These are phyloP conservation scores for Wallemia hederae DNA, from an alignment of 1,284 basidiomycete species.

Conservation along the genomic window DNA sequence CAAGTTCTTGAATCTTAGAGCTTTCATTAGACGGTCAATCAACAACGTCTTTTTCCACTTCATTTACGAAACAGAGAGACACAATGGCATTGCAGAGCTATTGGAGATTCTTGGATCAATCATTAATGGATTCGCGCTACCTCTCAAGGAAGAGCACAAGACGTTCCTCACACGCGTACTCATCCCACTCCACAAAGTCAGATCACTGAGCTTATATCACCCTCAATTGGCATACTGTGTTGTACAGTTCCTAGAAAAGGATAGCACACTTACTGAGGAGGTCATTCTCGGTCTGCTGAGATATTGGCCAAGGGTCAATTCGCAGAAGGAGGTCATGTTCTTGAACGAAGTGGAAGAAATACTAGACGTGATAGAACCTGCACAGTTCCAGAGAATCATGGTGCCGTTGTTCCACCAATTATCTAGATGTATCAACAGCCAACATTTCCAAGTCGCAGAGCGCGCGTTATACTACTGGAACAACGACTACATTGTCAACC, in stretches of 20 bases:
- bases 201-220: conserved; percentile 84
- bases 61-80: conserved; percentile 91
- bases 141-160: conserved; percentile 98
- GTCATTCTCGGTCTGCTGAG: conserved; percentile 80
- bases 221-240: conserved; percentile 97
- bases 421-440: conserved; percentile 88
- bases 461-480: conserved; percentile 88
- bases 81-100: conserved; percentile 96
- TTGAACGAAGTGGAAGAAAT: conserved; percentile 99
- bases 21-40: conserved; percentile 95
- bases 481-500: conserved; percentile 97
- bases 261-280: conserved; percentile 68
- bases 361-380: conserved; percentile 86
- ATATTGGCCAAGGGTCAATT: conserved; percentile 99
- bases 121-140: conserved; percentile 96
- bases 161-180: conserved; percentile 88
- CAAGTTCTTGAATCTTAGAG: conserved; percentile 94
- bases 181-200: conserved; percentile 90
- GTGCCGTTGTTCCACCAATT: conserved; percentile 80
- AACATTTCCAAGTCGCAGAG: conserved; percentile 97
- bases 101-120: conserved; percentile 96
- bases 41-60: conserved; percentile 99
- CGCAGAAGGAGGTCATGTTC: conserved; percentile 99
- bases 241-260: conserved; percentile 97
- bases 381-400: conserved; percentile 90